Conservation (phyloP, 371 early-diverging fungal species). For the Mortierella sp. region DNA sequence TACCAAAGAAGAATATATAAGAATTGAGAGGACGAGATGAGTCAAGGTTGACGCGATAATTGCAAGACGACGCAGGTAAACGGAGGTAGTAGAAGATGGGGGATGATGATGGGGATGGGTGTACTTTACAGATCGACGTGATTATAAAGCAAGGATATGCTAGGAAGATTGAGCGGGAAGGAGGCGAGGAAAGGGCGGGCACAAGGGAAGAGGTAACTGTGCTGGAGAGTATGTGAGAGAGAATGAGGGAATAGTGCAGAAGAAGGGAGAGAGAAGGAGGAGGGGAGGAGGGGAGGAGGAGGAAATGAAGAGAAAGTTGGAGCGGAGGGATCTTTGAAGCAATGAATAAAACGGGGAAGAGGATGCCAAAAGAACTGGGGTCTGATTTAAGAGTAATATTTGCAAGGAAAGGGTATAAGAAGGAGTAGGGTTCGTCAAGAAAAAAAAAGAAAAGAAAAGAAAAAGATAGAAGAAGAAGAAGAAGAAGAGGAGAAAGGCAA, state of each 20-base stretch:
- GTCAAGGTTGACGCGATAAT: too few relatives aligned
- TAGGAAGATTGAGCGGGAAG: constrained; percentile 11
- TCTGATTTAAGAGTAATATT: neutral
- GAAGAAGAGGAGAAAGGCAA: neutral
- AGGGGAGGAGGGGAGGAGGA: neutral
- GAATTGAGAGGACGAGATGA: too few relatives aligned
- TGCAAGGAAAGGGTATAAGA: constrained; percentile 7
- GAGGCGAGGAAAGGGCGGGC: neutral
- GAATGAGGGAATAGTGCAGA: neutral
- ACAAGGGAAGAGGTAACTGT: neutral
- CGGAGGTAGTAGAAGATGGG: neutral
- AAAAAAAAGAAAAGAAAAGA: neutral
- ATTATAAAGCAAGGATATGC: constrained; percentile 30
- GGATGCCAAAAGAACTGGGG: neutral
- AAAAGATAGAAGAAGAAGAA: neutral
- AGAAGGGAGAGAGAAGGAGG: constrained; percentile 1
- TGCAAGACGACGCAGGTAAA: too few relatives aligned
- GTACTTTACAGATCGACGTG: constrained; percentile 9
- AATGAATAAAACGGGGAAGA: neutral
- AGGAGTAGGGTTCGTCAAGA: neutral
- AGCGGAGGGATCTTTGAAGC: neutral
- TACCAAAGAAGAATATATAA: too few relatives aligned
- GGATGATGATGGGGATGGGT: too few relatives aligned
- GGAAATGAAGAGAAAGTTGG: neutral
- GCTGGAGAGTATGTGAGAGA: neutral